A percentile compares a stretch with the other conserved stretches of the same genome.
phyloP scores from a whole-genome alignment of 768 basidiomycete genomes.

The Xerocomellus chrysenteron region DNA sequence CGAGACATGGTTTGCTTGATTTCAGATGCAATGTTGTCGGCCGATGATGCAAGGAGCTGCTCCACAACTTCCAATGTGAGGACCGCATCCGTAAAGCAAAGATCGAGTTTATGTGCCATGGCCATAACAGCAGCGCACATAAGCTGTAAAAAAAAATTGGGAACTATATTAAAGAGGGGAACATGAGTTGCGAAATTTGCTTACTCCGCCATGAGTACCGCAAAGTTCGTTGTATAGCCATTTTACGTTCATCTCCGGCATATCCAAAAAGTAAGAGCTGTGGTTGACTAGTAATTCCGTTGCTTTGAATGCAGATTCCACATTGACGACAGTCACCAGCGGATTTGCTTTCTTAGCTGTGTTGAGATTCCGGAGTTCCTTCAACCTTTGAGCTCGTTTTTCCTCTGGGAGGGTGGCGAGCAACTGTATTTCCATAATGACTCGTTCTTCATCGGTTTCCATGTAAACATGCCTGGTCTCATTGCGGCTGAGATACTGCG shows the following conservation, averaged over 20 bases:
- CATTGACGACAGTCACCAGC: neutral
- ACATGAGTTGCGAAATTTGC: too few relatives aligned
- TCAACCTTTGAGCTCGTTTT: neutral
- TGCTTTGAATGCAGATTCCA: neutral
- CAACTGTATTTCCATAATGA: constrained; percentile 11
- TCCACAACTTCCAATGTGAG: neutral
- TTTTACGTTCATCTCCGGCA: neutral
- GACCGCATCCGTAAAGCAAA: neutral
- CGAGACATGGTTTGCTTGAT: neutral
- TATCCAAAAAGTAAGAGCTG: neutral
- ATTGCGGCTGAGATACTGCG: constrained; percentile 9
- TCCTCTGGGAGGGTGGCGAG: neutral
- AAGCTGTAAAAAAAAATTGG: neutral
- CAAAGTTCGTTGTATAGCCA: neutral
- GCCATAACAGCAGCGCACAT: neutral
- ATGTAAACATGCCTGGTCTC: constrained; percentile 10
- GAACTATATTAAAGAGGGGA: neutral
- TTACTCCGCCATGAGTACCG: neutral
- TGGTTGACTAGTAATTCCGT: neutral
- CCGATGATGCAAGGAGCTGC: neutral
- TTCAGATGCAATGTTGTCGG: neutral
- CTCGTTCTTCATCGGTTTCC: constrained; percentile 6
- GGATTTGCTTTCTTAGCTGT: neutral
- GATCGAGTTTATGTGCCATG: neutral
- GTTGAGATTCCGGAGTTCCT: neutral